Percentiles rank a stretch among this genome's conserved stretches.
Conservation (phyloP, 306 rosid species). For the Urtica urens region DNA sequence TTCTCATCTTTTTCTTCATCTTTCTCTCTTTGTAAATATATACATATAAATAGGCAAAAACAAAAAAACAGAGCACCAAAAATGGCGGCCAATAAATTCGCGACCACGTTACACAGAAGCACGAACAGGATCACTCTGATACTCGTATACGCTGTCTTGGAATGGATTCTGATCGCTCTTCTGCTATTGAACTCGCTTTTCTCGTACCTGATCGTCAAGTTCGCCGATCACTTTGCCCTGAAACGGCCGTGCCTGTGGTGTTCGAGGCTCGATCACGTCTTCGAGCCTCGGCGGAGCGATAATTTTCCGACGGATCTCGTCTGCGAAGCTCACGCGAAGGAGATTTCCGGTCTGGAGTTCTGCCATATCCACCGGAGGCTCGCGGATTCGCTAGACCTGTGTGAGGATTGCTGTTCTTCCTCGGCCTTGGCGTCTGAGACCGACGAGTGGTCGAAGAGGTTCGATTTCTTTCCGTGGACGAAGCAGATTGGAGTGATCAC, state of each 20-base stretch:
- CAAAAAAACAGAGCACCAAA: conserved; percentile 26
- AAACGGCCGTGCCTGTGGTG: conserved; percentile 84
- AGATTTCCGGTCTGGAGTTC: conserved; percentile 63
- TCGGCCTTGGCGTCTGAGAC: conserved; percentile 21
- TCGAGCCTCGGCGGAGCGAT: conserved; percentile 37
- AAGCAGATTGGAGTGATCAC: conserved; percentile 45
- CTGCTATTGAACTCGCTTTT: conserved; percentile 78
- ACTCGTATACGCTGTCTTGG: conserved; percentile 71
- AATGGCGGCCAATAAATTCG: conserved; percentile 93
- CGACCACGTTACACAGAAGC: conserved; percentile 67
- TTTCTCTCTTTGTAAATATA: conserved; percentile 39
- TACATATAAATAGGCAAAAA: conserved; percentile 4
- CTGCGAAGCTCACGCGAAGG: conserved; percentile 70
- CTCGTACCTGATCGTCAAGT: conserved; percentile 64
- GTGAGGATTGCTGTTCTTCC: conserved; percentile 72
- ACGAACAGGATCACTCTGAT: conserved; percentile 75
- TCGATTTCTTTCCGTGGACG: conserved; percentile 57
- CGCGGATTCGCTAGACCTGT: conserved; percentile 54
- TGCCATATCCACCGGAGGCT: conserved; percentile 61
- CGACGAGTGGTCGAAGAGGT: conserved; percentile 39
- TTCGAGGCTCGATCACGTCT: conserved; percentile 66
- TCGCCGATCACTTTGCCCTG: conserved; percentile 79
- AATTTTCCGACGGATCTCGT: conserved; percentile 57
- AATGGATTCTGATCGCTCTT: conserved; percentile 70
- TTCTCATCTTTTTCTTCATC: conserved; percentile 11